Evolutionary conservation across 2,329 filamentous ascomycete species (phyloP).

Genomic region (Trichoderma afroharzianum): DNA sequence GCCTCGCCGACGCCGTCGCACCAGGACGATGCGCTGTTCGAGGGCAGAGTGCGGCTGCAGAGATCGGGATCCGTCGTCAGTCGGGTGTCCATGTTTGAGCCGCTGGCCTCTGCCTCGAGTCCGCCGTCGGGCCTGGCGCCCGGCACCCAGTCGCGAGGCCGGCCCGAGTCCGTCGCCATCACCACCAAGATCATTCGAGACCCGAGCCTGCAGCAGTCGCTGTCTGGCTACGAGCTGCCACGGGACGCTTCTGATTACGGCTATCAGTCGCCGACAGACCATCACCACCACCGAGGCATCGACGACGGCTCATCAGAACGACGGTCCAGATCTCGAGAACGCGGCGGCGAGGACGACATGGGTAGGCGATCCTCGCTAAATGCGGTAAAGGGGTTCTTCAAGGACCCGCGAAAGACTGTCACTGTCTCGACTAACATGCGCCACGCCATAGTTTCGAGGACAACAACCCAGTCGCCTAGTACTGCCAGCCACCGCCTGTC

Average conservation of each 20-base stretch:
- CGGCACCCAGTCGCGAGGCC: constrained; percentile 40
- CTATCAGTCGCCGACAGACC: constrained; percentile 56
- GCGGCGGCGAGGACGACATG: constrained; percentile 33
- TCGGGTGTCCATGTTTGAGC: constrained; percentile 54
- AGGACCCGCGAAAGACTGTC: constrained; percentile 53
- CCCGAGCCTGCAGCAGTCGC: constrained; percentile 35
- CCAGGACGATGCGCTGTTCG: constrained; percentile 42
- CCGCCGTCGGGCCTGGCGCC: constrained; percentile 20
- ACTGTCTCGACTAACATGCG: constrained; percentile 44
- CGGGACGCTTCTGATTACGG: constrained; percentile 43
- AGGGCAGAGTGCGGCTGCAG: constrained; percentile 36
- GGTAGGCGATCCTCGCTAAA: constrained; percentile 57
- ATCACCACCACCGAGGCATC: constrained; percentile 32
- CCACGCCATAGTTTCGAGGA: constrained; percentile 24
- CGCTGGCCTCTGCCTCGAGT: constrained; percentile 18
- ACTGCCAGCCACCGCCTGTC: constrained; percentile 56
- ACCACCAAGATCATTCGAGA: constrained; percentile 79
- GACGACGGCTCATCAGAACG: constrained; percentile 33
- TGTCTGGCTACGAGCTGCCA: constrained; percentile 38
- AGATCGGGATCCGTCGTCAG: constrained; percentile 53
- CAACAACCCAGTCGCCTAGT: constrained; percentile 43
- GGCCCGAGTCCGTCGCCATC: constrained; percentile 78
- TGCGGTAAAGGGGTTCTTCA: constrained; percentile 59
- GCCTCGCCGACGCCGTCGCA: constrained; percentile 39
- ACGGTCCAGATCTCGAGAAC: constrained; percentile 35